Base-by-base conservation (phyloP, 164 flowering plant species). In the Santalum album region DNA sequence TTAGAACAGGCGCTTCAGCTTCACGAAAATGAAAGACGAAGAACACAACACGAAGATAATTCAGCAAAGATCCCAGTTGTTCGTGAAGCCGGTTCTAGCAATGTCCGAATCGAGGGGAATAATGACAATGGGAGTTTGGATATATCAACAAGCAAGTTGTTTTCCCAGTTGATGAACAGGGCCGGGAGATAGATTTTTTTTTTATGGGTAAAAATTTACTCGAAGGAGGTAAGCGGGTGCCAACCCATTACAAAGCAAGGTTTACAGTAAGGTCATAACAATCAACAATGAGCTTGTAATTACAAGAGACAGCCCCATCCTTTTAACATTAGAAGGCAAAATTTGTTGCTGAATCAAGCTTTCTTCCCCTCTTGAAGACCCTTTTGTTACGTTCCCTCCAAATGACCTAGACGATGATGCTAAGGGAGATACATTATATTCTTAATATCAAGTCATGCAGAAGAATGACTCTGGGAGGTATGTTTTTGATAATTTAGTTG, bases 1-100 rank as follows among this genome's bases (percentile, higher is more conserved):
- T 66, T 86, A 72, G 94, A 83, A 52, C 53, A 81, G 51, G 72
- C 65, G 24, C 73, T 83, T 57, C 89, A 81, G 66, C 83, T 86
- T 53, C 83, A 86, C 25, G 81, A 79, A 55, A 69, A 62, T 36
- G 75, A 65, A 25, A 51, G 60, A n/a, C 49, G 34, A 45, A 58
- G 62, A 51, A 71, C 65, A 53, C 53, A 69, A n/a, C 61, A 26
- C 1, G 75, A 59, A 40, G 63, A 57, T 19, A 49, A 54, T 29
- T 66, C 25, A 38, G n/a, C 56, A 1, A 69, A 58, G 34, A 55
- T 57, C 21, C 51, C 73, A 15, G 57, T 25, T 45, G 64, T 65
- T 56, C 69, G 67, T 18, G 57, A 49, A 27, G 59, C n/a, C 58
- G 63, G 63, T 48, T 55, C 62, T 14, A 59, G 48, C 58, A 53